Base-by-base conservation (phyloP, 129 eudicot genomes). In the Oenanthe sinensis region DNA sequence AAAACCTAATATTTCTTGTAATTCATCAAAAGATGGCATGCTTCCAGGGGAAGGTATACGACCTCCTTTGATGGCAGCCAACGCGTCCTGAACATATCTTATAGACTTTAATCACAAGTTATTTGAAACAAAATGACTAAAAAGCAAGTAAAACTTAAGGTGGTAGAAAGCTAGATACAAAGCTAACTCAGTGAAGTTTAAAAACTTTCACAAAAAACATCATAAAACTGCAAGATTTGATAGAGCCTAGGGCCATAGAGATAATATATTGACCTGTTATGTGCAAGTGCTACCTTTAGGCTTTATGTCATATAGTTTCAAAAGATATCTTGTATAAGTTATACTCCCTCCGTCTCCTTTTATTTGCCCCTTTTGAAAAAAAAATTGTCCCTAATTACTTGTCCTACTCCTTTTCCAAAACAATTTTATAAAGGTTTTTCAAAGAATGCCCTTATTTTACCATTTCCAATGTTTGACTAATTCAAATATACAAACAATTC, bases 11-110 rank as follows among this genome's bases (percentile, higher is more conserved):
- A 90, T 80, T 42, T 95, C 92, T 84, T 95, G 92, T 24, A 95
- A 79, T 82, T 95, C 98, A 81, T 91, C 98, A 84, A 94, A 94
- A 60, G 98, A 88, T 44, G 98, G 97, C 96, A 94, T 89, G 88
- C 96, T 94, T 82, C 91, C 97, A 62, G 98, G 97, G 47, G 97
- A 77, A 52, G 98, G 98, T 73, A 94, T 58, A 7, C 93, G 96
- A 13, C 98, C 97, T 82, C 91, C 91, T 82, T 80, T 91, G 48
- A 94, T 91, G 30, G 97, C 98, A 62, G 75, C 76, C 71, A 94
- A 63, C 20, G 98, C 96, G 86, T 94, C 98, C 97, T 93, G 88
- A 80, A 88, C 46, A 65, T 30, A 73, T 62, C 40, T 49, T 40
- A 62, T 67, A 47, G 65, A 81, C 52, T 71, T 78, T 83, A 75